A percentile compares a stretch with the other conserved stretches of the same genome.
Conservation (phyloP, 805 yeast species). For the Metschnikowia amazonensis region DNA sequence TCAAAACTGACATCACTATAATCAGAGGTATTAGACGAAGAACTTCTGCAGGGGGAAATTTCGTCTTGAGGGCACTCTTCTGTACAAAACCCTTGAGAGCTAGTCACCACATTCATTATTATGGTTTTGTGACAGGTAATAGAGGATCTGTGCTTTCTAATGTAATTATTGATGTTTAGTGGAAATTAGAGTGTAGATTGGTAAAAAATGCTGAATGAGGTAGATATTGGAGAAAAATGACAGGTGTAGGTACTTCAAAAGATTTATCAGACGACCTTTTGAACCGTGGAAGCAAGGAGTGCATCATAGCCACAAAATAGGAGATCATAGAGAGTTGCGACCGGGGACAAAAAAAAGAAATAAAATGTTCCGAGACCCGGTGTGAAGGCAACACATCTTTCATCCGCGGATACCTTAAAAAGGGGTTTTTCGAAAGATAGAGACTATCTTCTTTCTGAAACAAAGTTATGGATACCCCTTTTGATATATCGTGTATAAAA, state of each 20-base stretch:
- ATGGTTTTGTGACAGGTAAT: not conserved
- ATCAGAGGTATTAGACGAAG: not conserved
- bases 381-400: not conserved
- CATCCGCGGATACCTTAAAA: not conserved
- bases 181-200: not conserved
- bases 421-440: not conserved
- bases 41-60: not conserved
- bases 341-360: constrained; percentile 4
- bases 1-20: not conserved
- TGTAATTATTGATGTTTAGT: not conserved
- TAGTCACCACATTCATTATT: not conserved
- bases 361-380: constrained; percentile 3
- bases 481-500: not conserved
- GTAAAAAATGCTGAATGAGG: not conserved
- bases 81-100: not conserved
- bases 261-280: not conserved
- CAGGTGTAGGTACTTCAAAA: not conserved
- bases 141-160: not conserved
- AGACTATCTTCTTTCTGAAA: not conserved
- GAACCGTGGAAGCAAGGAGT: constrained; percentile 7
- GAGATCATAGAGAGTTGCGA: constrained; percentile 6
- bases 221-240: not conserved
- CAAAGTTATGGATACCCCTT: too few species aligned
- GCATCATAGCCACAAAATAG: constrained; percentile 3
- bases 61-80: not conserved